phyloP scores from a whole-genome alignment of 1,284 basidiomycete genomes.

The Trichosporon asahii region DNA sequence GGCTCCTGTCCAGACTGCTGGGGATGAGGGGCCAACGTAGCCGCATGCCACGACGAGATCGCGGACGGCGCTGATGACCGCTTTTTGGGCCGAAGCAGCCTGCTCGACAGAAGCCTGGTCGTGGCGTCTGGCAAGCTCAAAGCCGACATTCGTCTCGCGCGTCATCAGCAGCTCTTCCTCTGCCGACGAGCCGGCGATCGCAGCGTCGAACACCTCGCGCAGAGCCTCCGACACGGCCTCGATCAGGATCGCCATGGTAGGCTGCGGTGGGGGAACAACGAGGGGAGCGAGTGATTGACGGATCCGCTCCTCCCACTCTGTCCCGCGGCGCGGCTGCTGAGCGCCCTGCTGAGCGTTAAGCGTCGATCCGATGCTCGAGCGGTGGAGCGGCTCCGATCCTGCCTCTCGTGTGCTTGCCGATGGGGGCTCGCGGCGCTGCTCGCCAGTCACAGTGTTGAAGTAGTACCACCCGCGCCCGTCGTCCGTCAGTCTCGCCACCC shows the following conservation, averaged over 20 bases:
- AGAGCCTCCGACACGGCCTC: constrained; percentile 39
- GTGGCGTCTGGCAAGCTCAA: constrained; percentile 31
- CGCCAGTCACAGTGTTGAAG: constrained; percentile 67
- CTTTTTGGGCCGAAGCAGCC: constrained; percentile 21
- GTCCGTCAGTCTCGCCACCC: constrained; percentile 73
- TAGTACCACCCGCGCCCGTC: constrained; percentile 82
- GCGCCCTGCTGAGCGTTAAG: not conserved
- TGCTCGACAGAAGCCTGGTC: constrained; percentile 39
- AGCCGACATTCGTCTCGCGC: constrained; percentile 32
- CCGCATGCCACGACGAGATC: constrained; percentile 41
- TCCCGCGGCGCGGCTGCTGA: not conserved
- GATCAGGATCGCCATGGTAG: constrained; percentile 32
- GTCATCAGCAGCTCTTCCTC: constrained; percentile 40
- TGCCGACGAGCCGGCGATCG: constrained; percentile 40
- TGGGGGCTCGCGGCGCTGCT: constrained; percentile 57
- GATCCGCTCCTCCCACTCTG: constrained; percentile 25
- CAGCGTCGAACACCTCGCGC: constrained; percentile 41
- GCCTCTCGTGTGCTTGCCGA: constrained; percentile 9
- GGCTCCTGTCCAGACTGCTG: constrained; percentile 2
- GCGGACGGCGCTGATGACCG: constrained; percentile 33
- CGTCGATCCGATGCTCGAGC: constrained; percentile 9
- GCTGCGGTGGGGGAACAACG: constrained; percentile 12
- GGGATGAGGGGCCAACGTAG: constrained; percentile 43
- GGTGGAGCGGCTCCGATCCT: constrained; percentile 3
- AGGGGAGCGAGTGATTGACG: constrained; percentile 24